Base-by-base conservation (phyloP, 495 filamentous ascomycete genomes). In the Cenococcum geophilum region DNA sequence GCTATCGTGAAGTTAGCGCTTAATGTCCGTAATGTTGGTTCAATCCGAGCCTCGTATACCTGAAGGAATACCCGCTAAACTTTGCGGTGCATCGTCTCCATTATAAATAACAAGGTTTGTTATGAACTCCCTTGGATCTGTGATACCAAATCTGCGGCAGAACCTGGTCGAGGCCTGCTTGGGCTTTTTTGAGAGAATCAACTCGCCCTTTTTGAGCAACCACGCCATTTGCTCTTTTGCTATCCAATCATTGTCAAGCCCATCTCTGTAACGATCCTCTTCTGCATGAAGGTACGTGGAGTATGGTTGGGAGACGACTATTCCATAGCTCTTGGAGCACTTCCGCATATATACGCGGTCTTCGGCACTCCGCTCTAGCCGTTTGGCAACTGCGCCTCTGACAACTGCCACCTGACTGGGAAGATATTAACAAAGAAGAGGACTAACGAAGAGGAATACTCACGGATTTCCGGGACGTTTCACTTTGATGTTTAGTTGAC, bases 391-490 rank as follows among this genome's bases (percentile, higher is more conserved):
- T 1, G 57, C 57, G 2, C 57, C 57, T 16, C 57, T 35, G 6
- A 35, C 57, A 22, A 59, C 57, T 21, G 57, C 57, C 14, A 40
- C 48, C 57, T 40, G 49, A 2, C 57, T 59, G 36, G 9, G 49
- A 3, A 27, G 18, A 1, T 59, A 18, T 9, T 14, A 14, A 8
- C 36, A 6, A 14, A 40, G 36, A 40, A 40, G 6, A 40, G 36
- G 36, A 40, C 36, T 40, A 14, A 51, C 11, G 6, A 51, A 20
- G 48, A 8, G 48, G 6, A 25, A 6, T 6, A 20, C 48, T 51
- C n/a, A 51, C 48, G 48, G 22, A 18, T 51, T 20, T 51, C 11
- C 11, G 18, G 18, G 18, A 20, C 48, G 48, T 20, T 51, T 25
- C n/a, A 51, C 8, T 6, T 6, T 6, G 6, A 51, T 51, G n/a